phyloP scores from a whole-genome alignment of 352 stramenopile species.

The Peronospora farinosa region DNA sequence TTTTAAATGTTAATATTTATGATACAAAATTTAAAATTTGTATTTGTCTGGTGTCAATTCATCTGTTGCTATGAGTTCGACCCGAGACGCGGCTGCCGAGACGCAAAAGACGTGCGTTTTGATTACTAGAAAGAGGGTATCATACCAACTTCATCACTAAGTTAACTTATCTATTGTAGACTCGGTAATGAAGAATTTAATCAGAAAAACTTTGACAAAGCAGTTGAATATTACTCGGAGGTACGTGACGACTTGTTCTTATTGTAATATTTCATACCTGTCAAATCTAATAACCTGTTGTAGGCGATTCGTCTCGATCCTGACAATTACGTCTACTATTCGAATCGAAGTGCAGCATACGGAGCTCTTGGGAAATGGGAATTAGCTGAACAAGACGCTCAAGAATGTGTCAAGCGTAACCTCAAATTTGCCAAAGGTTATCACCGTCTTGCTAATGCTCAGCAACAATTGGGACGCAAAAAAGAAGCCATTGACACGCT shows the following conservation, averaged over 20 bases:
- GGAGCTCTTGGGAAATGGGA: constrained; percentile 67
- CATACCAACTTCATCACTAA: neutral
- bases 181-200: constrained; percentile 85
- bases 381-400: constrained; percentile 56
- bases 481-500: constrained; percentile 68
- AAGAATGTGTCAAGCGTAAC: constrained; percentile 70
- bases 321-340: constrained; percentile 81
- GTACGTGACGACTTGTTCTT: constrained; percentile 11
- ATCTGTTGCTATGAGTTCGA: constrained; percentile 26
- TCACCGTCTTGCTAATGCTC: constrained; percentile 70
- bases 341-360: constrained; percentile 69
- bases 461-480: constrained; percentile 68
- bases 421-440: constrained; percentile 73
- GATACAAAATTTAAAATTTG: neutral
- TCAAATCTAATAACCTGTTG: constrained; percentile 1
- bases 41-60: constrained; percentile 10
- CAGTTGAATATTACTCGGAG: constrained; percentile 73
- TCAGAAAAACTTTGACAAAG: constrained; percentile 78
- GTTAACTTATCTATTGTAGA: constrained; percentile 14
- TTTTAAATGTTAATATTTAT: neutral
- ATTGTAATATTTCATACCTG: neutral
- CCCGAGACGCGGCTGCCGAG: constrained; percentile 47
- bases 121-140: neutral
- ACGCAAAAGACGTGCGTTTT: constrained; percentile 56
- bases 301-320: constrained; percentile 73